Evolutionary conservation across 2,329 filamentous ascomycete genomes (phyloP).

Genomic region (Knufia petricola): DNA sequence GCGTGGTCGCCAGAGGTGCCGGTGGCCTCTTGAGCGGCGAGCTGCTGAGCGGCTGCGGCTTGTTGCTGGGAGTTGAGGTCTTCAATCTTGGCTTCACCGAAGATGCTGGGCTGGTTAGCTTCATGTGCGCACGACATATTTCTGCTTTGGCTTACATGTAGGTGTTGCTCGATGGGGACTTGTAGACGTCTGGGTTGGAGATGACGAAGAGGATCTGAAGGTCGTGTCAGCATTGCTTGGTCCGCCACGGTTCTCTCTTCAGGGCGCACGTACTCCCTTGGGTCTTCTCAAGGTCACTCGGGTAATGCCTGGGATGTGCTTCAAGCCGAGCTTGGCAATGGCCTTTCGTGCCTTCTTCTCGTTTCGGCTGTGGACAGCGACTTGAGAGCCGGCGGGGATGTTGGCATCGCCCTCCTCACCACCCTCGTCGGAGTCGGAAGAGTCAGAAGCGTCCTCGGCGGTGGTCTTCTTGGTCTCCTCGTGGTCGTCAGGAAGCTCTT

Average conservation of each 20-base stretch:
- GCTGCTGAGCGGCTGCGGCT: slow-evolving; percentile 89
- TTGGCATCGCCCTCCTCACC: slow-evolving; percentile 44
- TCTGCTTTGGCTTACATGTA: slow-evolving; percentile 69
- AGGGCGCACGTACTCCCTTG: slow-evolving; percentile 74
- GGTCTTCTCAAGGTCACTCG: slow-evolving; percentile 94
- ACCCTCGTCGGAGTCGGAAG: slow-evolving; percentile 41
- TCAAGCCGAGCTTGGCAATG: slow-evolving; percentile 95
- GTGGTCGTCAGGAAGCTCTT: slow-evolving; percentile 80
- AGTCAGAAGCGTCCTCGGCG: slow-evolving; percentile 55
- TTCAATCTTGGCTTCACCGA: slow-evolving; percentile 99
- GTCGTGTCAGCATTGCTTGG: no score
- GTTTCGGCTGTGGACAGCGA: slow-evolving; percentile 94
- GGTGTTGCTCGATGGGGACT: slow-evolving; percentile 97
- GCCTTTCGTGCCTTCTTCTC: slow-evolving; percentile 99
- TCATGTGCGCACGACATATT: slow-evolving; percentile 20
- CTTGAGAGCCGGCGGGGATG: slow-evolving; percentile 74
- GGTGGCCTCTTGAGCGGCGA: slow-evolving; percentile 62
- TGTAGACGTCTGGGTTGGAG: slow-evolving; percentile 99
- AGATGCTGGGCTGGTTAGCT: slow-evolving; percentile 57
- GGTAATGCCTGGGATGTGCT: slow-evolving; percentile 93
- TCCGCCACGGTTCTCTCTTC: background rate
- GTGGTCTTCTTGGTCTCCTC: slow-evolving; percentile 74
- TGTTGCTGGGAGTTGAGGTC: slow-evolving; percentile 98
- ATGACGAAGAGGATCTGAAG: slow-evolving; percentile 99
- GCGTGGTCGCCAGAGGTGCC: slow-evolving; percentile 44